Conservation (phyloP, 768 basidiomycete genomes). For the Mycena vulgaris region DNA sequence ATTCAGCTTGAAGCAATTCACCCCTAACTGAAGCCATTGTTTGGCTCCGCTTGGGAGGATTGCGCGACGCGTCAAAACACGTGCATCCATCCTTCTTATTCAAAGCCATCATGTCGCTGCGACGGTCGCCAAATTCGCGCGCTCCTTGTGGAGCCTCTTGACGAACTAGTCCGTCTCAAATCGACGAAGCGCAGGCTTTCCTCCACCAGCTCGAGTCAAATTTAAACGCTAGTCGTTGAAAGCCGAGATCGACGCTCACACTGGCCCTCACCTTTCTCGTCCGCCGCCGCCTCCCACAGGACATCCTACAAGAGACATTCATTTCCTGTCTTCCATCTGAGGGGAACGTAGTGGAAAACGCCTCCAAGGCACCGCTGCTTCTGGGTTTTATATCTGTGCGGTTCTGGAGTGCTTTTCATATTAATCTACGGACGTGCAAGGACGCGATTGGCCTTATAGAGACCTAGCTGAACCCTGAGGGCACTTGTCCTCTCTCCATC, state of each 20-base stretch:
- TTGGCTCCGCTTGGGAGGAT: no score
- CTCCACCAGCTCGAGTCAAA: not conserved
- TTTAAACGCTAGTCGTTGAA: not conserved
- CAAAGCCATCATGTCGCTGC: no score
- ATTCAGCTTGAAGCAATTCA: no score
- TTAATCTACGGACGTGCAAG: not conserved
- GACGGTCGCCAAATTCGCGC: slow-evolving; percentile 2
- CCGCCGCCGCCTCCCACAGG: slow-evolving; percentile 11
- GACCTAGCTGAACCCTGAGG: no score
- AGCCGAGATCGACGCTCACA: not conserved
- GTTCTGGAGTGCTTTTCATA: not conserved
- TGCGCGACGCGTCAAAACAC: no score
- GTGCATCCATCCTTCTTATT: no score
- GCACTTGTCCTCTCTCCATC: no score
- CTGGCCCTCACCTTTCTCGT: slow-evolving; percentile 17
- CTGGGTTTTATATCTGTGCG: slow-evolving; percentile 6
- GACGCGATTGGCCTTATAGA: no score
- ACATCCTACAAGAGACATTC: slow-evolving; percentile 28
- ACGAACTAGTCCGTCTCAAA: not conserved
- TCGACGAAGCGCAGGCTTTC: not conserved
- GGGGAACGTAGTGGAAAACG: not conserved
- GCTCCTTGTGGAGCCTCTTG: not conserved
- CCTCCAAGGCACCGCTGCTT: slow-evolving; percentile 3
- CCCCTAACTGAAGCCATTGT: no score
- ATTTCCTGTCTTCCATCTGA: slow-evolving; percentile 12